phyloP scores from a whole-genome alignment of 2,329 filamentous ascomycete genomes.

The Botrytis medusae region DNA sequence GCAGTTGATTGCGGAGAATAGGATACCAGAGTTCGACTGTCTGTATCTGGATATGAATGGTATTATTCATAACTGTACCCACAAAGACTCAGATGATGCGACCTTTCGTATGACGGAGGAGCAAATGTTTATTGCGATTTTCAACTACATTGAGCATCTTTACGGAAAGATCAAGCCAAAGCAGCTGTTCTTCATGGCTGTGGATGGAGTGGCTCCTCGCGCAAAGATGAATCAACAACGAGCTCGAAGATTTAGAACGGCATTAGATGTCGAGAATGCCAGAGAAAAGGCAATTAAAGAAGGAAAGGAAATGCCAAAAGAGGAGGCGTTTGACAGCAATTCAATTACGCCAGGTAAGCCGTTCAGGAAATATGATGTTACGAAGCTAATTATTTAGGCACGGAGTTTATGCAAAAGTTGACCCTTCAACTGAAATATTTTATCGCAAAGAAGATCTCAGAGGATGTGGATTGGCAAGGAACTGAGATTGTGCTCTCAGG shows the following conservation, averaged over 20 bases:
- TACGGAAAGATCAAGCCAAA: constrained; percentile 99
- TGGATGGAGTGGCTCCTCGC: constrained; percentile 93
- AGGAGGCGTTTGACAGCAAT: constrained; percentile 97
- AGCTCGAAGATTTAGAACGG: constrained; percentile 89
- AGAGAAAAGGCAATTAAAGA: constrained; percentile 89
- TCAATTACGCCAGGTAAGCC: constrained; percentile 83
- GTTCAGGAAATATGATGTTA: constrained; percentile 16
- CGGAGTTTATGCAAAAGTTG: constrained; percentile 96
- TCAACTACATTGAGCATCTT: constrained; percentile 99
- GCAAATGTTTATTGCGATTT: constrained; percentile 99
- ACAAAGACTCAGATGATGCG: constrained; percentile 72
- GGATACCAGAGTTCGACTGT: constrained; percentile 98
- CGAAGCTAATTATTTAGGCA: constrained; percentile 49
- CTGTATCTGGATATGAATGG: constrained; percentile 99
- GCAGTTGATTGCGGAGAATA: constrained; percentile 96
- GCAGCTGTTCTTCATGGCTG: constrained; percentile 99
- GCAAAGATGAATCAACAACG: constrained; percentile 99
- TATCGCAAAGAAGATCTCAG: constrained; percentile 96
- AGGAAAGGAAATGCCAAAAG: constrained; percentile 89
- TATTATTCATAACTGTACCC: constrained; percentile 99
- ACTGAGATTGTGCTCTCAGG: constrained; percentile 95
- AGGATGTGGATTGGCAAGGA: constrained; percentile 96
- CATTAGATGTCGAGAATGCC: constrained; percentile 83
- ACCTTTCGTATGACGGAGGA: constrained; percentile 94
- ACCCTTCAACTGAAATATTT: constrained; percentile 96